Percentiles rank a stretch among this genome's conserved stretches.
Conservation (phyloP, 352 stramenopile species). For the Phytophthora citricola region DNA sequence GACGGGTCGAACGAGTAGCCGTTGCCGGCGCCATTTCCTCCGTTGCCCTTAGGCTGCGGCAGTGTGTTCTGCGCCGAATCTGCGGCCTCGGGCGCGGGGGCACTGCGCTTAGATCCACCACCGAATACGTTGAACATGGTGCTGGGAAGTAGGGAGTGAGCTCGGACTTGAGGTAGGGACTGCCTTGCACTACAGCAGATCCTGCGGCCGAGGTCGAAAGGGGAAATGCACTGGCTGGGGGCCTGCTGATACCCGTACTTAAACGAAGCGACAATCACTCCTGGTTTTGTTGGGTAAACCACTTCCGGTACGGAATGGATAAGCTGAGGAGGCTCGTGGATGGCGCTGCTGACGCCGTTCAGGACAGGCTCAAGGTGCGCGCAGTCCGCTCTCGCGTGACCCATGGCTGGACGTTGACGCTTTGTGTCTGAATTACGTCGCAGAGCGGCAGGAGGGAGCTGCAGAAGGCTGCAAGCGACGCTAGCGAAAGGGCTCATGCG, state of each 20-base stretch:
- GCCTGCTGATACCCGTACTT: conserved; percentile 41
- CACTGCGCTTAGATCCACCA: conserved; percentile 41
- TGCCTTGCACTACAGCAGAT: conserved; percentile 4
- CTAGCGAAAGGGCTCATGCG: conserved; percentile 7
- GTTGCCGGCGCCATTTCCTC: conserved; percentile 30
- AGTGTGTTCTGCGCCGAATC: conserved; percentile 44
- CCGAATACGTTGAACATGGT: conserved; percentile 81
- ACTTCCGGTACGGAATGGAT: conserved; percentile 21
- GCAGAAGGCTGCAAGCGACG: conserved; percentile 22
- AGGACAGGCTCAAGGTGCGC: conserved; percentile 35
- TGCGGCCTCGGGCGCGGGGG: conserved; percentile 31
- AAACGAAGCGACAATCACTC: conserved; percentile 22
- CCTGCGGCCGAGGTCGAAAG: conserved; percentile 21
- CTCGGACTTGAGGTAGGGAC: conserved; percentile 9
- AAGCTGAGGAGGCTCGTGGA: conserved; percentile 32
- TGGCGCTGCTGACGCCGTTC: conserved; percentile 29
- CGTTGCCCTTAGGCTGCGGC: conserved; percentile 38
- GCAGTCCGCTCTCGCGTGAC: not conserved
- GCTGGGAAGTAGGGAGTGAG: not conserved
- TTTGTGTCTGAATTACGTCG: not conserved
- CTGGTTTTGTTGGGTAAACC: conserved; percentile 11
- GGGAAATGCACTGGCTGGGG: conserved; percentile 36
- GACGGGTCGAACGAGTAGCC: conserved; percentile 96
- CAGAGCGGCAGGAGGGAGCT: conserved; percentile 28
- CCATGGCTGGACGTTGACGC: not conserved